Percentiles rank a stretch among this genome's conserved stretches.
These are phyloP conservation scores for Hyaloscypha finlandica DNA, from an alignment of 495 filamentous ascomycete species.

Conservation along the genomic window DNA sequence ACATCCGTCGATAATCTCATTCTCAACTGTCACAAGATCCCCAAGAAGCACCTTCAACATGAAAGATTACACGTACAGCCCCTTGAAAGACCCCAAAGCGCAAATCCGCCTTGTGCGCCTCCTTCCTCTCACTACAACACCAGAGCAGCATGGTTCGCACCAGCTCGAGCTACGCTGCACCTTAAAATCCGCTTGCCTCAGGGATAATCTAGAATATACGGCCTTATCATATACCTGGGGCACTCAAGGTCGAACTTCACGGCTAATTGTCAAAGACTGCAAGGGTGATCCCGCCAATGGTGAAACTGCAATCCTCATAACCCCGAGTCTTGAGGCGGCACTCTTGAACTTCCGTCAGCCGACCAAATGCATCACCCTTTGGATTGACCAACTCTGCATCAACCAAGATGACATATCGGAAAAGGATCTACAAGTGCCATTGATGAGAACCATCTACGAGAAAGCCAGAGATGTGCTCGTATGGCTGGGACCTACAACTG, in stretches of 20 bases:
- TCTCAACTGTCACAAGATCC: too few relatives aligned
- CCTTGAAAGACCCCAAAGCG: too few relatives aligned
- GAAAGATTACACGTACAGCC: too few relatives aligned
- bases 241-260: background rate
- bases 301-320: background rate
- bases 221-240: background rate
- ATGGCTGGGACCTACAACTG: background rate
- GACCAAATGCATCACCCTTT: background rate
- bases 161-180: background rate
- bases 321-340: background rate
- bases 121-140: background rate
- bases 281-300: background rate
- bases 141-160: background rate
- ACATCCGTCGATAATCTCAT: too few relatives aligned
- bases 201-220: background rate
- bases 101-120: background rate
- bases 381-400: background rate
- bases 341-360: background rate
- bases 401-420: background rate
- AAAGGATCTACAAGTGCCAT: background rate
- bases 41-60: too few relatives aligned
- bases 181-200: background rate
- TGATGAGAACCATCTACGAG: background rate
- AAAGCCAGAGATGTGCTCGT: background rate
- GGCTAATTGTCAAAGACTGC: background rate